phyloP scores from a whole-genome alignment of 805 yeast genomes.

The Jamesozyma lodderae region DNA sequence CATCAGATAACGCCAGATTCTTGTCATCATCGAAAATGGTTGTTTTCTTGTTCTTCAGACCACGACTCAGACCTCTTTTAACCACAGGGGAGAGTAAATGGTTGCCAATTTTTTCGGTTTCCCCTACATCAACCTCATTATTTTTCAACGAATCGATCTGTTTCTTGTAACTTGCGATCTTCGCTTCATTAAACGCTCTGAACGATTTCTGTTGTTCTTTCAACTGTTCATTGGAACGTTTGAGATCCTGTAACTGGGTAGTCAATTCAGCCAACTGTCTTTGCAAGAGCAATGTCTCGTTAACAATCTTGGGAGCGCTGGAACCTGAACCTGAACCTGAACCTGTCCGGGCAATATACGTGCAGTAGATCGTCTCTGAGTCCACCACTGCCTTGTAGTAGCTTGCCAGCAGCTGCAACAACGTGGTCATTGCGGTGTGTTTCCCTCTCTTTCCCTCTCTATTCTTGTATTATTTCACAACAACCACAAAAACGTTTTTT shows the following conservation, averaged over 20 bases:
- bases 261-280: constrained; percentile 29
- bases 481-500: too few species aligned
- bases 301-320: constrained; percentile 12
- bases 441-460: too few species aligned
- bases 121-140: constrained; percentile 10
- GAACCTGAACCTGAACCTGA: neutral
- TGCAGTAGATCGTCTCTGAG: constrained; percentile 21
- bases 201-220: constrained; percentile 29
- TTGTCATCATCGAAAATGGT: neutral
- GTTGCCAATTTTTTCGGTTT: constrained; percentile 8
- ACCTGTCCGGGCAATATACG: neutral
- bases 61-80: constrained; percentile 5
- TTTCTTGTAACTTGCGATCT: constrained; percentile 28
- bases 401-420: constrained; percentile 19
- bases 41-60: neutral
- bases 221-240: constrained; percentile 25
- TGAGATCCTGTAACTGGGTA: constrained; percentile 25
- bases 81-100: constrained; percentile 23
- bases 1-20: constrained; percentile 5
- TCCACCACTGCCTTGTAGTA: constrained; percentile 26
- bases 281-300: constrained; percentile 30
- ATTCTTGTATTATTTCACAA: too few species aligned
- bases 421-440: constrained; percentile 14
- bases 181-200: constrained; percentile 21
- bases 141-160: constrained; percentile 21